phyloP scores from a whole-genome alignment of 768 basidiomycete species.

The Russula earlei region DNA sequence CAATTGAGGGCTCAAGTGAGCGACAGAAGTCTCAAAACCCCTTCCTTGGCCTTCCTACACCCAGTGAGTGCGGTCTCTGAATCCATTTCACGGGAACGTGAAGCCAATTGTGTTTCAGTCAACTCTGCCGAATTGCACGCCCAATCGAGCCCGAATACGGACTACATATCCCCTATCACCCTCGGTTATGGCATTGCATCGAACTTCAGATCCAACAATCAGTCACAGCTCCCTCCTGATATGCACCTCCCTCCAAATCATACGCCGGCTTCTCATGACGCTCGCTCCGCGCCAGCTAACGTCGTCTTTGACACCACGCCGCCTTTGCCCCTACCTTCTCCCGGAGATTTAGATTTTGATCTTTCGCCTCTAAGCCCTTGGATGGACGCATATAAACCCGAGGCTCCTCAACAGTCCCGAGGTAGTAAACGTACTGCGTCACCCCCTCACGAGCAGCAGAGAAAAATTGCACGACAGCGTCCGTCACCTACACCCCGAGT shows the following conservation, averaged over 20 bases:
- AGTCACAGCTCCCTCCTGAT: constrained; percentile 17
- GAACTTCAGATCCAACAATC: constrained; percentile 21
- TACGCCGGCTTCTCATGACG: constrained; percentile 21
- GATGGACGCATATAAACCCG: constrained; percentile 51
- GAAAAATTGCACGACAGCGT: constrained; percentile 11
- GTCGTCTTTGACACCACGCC: constrained; percentile 52
- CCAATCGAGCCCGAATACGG: constrained; percentile 37
- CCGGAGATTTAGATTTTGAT: constrained; percentile 55
- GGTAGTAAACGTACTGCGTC: constrained; percentile 17
- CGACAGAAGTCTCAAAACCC: constrained; percentile 21
- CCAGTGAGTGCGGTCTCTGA: constrained; percentile 37
- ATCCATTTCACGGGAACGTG: constrained; percentile 26
- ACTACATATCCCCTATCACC: constrained; percentile 55
- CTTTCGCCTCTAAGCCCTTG: constrained; percentile 77
- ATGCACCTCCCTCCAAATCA: constrained; percentile 24
- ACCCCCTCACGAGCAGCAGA: constrained; percentile 14
- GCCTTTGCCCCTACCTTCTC: constrained; percentile 33
- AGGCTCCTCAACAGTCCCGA: constrained; percentile 20
- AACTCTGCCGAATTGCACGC: constrained; percentile 56
- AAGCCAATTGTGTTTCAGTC: background rate
- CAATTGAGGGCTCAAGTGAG: constrained; percentile 23
- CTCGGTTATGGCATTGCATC: constrained; percentile 33
- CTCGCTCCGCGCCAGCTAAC: constrained; percentile 62
- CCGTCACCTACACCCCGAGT: constrained; percentile 12
- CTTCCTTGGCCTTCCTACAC: constrained; percentile 51